A percentile compares a stretch with the other conserved stretches of the same genome.
Conservation (phyloP, 129 eudicot genomes). For the Tagetes patula region DNA sequence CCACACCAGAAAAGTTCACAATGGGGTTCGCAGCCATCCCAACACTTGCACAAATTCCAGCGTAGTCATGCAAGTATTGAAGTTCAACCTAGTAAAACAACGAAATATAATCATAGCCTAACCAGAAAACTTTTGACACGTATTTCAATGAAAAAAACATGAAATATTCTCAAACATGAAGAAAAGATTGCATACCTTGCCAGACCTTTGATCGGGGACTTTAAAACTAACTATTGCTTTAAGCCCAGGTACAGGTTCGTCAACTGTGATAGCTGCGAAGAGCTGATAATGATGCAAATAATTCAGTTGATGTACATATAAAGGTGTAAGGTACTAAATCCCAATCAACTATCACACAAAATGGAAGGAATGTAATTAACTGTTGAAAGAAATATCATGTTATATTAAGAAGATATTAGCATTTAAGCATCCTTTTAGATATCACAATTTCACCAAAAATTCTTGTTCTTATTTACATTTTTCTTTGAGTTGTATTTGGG, state of each 20-base stretch:
- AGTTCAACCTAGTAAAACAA: constrained; percentile 57
- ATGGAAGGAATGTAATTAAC: neutral
- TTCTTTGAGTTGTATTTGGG: neutral
- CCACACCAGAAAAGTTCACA: constrained; percentile 68
- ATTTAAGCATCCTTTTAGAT: constrained; percentile 7
- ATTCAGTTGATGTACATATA: constrained; percentile 7
- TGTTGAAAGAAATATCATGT: neutral
- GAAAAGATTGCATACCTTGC: constrained; percentile 53
- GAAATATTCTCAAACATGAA: neutral
- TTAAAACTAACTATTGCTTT: constrained; percentile 75
- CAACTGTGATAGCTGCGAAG: constrained; percentile 60
- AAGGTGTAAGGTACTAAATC: neutral
- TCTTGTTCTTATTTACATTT: neutral
- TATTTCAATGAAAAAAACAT: constrained; percentile 7
- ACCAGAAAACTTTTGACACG: constrained; percentile 7
- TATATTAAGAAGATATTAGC: neutral
- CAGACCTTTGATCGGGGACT: constrained; percentile 82
- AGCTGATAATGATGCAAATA: constrained; percentile 45
- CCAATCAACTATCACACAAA: neutral
- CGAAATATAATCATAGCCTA: constrained; percentile 14
- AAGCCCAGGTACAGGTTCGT: constrained; percentile 77
- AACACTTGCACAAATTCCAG: constrained; percentile 65
- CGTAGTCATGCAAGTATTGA: constrained; percentile 83
- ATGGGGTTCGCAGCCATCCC: constrained; percentile 81
- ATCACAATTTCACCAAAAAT: neutral